Conservation (phyloP, 768 basidiomycete genomes). For the Leccinum ochraceum region DNA sequence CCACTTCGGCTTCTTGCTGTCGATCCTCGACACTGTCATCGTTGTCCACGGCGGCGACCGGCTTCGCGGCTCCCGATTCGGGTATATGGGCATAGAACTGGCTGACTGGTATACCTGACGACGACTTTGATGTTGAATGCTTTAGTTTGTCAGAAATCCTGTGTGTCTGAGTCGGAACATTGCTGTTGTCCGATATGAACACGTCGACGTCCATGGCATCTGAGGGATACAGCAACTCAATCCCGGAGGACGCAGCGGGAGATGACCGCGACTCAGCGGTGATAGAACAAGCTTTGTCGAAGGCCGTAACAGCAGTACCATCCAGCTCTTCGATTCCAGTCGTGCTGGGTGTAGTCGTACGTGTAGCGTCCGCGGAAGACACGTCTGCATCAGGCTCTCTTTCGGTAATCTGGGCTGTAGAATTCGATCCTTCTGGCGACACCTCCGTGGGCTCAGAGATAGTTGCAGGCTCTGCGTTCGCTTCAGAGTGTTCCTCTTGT, state of each 20-base stretch:
- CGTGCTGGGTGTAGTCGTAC: conserved; percentile 25
- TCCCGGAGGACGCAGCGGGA: conserved; percentile 10
- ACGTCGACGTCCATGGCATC: conserved; percentile 32
- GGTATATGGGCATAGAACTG: conserved; percentile 25
- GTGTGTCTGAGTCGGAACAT: neutral
- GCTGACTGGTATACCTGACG: conserved; percentile 16
- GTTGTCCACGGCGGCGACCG: conserved; percentile 16
- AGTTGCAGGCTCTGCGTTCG: conserved; percentile 3
- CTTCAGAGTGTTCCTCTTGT: conserved; percentile 6
- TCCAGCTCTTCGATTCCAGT: conserved; percentile 17
- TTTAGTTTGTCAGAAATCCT: neutral
- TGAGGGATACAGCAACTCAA: conserved; percentile 17
- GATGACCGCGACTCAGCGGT: conserved; percentile 4
- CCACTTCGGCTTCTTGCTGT: conserved; percentile 34
- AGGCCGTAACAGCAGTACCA: conserved; percentile 5
- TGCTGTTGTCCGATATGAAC: neutral
- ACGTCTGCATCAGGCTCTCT: conserved; percentile 17
- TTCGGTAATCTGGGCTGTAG: conserved; percentile 2
- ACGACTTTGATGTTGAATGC: conserved; percentile 7
- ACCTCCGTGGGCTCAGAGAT: neutral
- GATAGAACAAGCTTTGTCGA: conserved; percentile 23
- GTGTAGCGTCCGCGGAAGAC: conserved; percentile 18
- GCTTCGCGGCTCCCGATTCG: conserved; percentile 1
- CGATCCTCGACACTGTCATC: conserved; percentile 33
- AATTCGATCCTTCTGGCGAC: conserved; percentile 3